Evolutionary conservation across 106 monocot genomes (phyloP).

Genomic region (Xerophyta viscosa): DNA sequence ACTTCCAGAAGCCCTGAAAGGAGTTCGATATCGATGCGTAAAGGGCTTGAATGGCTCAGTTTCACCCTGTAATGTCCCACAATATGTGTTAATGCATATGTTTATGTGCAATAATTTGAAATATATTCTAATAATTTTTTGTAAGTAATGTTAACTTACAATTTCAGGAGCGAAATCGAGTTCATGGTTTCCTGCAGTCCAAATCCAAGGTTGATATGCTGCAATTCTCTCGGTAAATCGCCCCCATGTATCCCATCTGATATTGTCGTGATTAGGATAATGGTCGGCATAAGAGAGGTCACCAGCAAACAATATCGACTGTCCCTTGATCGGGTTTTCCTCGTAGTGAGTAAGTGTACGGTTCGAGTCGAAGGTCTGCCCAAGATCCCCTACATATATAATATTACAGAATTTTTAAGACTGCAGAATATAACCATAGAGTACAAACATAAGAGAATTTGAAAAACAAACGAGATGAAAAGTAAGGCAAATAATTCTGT

Average conservation of each 20-base stretch:
- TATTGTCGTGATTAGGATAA: constrained; percentile 66
- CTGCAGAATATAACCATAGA: too few species aligned
- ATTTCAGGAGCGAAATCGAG: constrained; percentile 68
- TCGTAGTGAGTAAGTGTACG: constrained; percentile 65
- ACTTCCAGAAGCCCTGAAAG: constrained; percentile 67
- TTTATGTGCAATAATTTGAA: too few species aligned
- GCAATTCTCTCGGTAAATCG: constrained; percentile 69
- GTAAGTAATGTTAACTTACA: constrained; percentile 21
- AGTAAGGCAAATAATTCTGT: too few species aligned
- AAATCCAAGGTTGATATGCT: constrained; percentile 87
- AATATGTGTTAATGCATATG: too few species aligned
- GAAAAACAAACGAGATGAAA: too few species aligned
- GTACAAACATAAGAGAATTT: too few species aligned
- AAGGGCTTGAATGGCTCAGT: constrained; percentile 71
- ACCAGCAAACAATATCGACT: constrained; percentile 61
- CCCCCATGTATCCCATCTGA: constrained; percentile 85
- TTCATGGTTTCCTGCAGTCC: constrained; percentile 89
- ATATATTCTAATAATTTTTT: too few species aligned
- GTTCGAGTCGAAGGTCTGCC: constrained; percentile 70
- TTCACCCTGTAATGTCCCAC: constrained; percentile 66
- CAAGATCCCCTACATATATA: constrained; percentile 83
- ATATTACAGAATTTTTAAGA: too few species aligned
- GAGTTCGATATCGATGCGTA: constrained; percentile 48
- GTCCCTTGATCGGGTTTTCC: constrained; percentile 33
- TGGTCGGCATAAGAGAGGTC: constrained; percentile 81